Percentiles rank a stretch among this genome's conserved stretches.
phyloP scores from a whole-genome alignment of 2,329 filamentous ascomycete species.

The Colletotrichum sp. region DNA sequence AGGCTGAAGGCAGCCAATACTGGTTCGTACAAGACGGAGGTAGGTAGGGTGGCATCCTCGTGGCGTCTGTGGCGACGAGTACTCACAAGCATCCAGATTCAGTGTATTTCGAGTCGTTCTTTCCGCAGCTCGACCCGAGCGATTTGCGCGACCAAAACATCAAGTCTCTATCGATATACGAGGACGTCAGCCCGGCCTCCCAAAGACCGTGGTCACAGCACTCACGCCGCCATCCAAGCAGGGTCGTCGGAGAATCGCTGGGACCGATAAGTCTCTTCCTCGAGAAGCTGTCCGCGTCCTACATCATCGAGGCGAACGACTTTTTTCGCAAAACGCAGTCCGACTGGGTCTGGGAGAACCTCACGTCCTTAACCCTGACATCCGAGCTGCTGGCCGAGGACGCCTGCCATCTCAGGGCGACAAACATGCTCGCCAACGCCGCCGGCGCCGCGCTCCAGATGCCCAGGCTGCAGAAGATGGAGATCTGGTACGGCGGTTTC shows the following conservation, averaged over 20 bases:
- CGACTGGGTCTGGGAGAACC: not conserved
- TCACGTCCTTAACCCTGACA: not conserved
- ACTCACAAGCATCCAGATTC: not conserved
- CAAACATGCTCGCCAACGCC: not conserved
- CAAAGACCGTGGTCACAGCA: not conserved
- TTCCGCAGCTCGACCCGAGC: not conserved
- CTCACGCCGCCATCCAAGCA: not conserved
- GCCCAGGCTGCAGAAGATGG: not conserved
- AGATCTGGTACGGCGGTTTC: not conserved
- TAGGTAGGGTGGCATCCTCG: not conserved
- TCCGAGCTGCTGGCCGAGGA: not conserved
- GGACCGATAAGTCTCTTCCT: not conserved
- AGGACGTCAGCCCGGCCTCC: not conserved
- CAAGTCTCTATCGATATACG: not conserved
- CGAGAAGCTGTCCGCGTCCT: not conserved
- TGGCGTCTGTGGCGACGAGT: not conserved
- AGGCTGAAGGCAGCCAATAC: not conserved
- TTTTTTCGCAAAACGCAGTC: not conserved
- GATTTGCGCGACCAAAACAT: not conserved
- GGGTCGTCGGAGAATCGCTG: not conserved
- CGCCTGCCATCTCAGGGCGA: not conserved
- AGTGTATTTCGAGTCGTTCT: not conserved
- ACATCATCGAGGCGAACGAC: not conserved
- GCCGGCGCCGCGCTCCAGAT: not conserved
- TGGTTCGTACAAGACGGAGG: not conserved